Percentiles rank a stretch among this genome's conserved stretches.
phyloP scores from a whole-genome alignment of 441 rosid species.

The Dalechampia spathulata region DNA sequence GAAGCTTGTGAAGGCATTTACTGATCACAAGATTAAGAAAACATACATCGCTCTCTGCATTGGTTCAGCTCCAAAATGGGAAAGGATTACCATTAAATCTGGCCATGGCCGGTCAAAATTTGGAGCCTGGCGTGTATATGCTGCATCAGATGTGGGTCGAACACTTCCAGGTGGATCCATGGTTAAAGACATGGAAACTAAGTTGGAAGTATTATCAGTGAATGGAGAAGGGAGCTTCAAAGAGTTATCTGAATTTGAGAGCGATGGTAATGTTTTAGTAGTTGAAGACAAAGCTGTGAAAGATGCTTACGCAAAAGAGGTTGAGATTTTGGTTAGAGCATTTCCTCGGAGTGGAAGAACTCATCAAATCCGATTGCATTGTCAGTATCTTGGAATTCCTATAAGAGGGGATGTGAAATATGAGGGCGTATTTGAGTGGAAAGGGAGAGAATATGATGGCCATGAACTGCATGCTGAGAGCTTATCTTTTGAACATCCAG shows the following conservation, averaged over 20 bases:
- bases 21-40: slow-evolving; percentile 65
- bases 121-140: slow-evolving; percentile 89
- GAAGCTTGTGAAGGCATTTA: slow-evolving; percentile 73
- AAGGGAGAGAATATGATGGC: slow-evolving; percentile 41
- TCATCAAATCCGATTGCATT: slow-evolving; percentile 91
- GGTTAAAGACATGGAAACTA: slow-evolving; percentile 79
- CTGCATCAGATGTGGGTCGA: slow-evolving; percentile 61
- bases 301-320: slow-evolving; percentile 24
- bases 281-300: slow-evolving; percentile 38
- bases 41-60: slow-evolving; percentile 68
- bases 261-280: slow-evolving; percentile 23
- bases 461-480: slow-evolving; percentile 90
- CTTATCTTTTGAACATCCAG: slow-evolving; percentile 67
- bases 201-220: slow-evolving; percentile 57
- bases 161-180: slow-evolving; percentile 73
- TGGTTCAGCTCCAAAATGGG: slow-evolving; percentile 62
- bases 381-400: slow-evolving; percentile 82
- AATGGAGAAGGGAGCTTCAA: slow-evolving; percentile 30
- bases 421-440: slow-evolving; percentile 71
- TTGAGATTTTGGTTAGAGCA: slow-evolving; percentile 67
- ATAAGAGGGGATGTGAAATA: slow-evolving; percentile 85
- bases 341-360: slow-evolving; percentile 82
- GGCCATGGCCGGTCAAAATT: slow-evolving; percentile 94
- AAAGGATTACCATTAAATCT: slow-evolving; percentile 52
- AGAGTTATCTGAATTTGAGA: slow-evolving; percentile 19